A percentile compares a stretch with the other conserved stretches of the same genome.
These are phyloP conservation scores for Monilinia fructigena DNA, from an alignment of 2,329 filamentous ascomycete genomes.

Conservation along the genomic window DNA sequence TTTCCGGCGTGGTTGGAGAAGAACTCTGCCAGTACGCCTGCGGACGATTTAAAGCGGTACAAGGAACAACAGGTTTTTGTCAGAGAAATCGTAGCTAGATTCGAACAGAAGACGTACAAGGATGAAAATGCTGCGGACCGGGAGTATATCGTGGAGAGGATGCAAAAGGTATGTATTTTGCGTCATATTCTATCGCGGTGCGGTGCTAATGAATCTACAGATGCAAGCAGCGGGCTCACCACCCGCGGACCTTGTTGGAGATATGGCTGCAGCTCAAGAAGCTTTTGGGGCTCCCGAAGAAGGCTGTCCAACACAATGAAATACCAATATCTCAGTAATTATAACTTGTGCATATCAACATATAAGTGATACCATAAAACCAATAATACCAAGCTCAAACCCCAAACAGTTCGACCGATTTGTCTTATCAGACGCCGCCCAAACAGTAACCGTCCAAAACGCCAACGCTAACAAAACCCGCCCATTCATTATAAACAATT, in stretches of 20 bases:
- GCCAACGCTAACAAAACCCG: constrained; percentile 30
- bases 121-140: constrained; percentile 80
- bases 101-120: constrained; percentile 77
- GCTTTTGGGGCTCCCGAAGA: constrained; percentile 61
- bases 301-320: constrained; percentile 61
- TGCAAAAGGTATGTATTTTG: constrained; percentile 77
- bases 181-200: constrained; percentile 12
- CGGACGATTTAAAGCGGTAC: constrained; percentile 77
- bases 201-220: constrained; percentile 48
- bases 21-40: constrained; percentile 63
- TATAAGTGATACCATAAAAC: constrained; percentile 22
- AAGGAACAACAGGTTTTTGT: constrained; percentile 78
- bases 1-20: constrained; percentile 86
- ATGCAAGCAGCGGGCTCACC: constrained; percentile 97
- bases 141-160: constrained; percentile 92
- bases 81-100: constrained; percentile 81
- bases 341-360: constrained; percentile 18
- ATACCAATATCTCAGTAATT: constrained; percentile 21
- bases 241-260: constrained; percentile 85
- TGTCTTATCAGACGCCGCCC: constrained; percentile 9
- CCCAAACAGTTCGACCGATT: constrained; percentile 1
- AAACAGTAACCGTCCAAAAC: constrained; percentile 27
- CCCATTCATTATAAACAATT: constrained; percentile 8
- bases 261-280: constrained; percentile 81
- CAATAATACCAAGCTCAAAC: constrained; percentile 5